Evolutionary conservation across 345 rosid species (phyloP), one percentile per base, ranked within the genome.

Genomic region (Aquilaria yunnanensis): DNA sequence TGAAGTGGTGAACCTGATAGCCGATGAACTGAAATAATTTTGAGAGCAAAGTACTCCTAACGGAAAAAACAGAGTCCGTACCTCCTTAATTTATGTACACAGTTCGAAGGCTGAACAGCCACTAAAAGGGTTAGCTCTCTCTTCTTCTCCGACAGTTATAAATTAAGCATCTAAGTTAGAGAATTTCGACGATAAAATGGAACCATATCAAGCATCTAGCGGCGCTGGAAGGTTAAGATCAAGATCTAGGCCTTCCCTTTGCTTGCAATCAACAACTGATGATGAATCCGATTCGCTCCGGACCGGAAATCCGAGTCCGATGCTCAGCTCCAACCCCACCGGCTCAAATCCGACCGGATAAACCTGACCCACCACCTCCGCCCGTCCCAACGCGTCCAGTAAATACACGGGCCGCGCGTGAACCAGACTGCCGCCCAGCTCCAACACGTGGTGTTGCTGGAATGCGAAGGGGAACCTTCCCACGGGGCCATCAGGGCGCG

Each of bases 191-290:
- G 43, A 37, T 3, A 37, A 37, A 37, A 37, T 37, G 43, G 43
- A 37, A 37, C 43, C 43, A 37, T 13, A 45, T 82, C 79, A 90
- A 41, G 85, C 80, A 30, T 84, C 90, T 5, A 75, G 76, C 3
- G 90, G 83, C 6, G 97, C 87, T 37, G 86, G 83, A 60, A 84
- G 79, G 59, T 90, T 87, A 37, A 88, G 96, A 64, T 90, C 97
- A 14, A 88, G 71, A 66, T 68, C 72, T 7, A 73, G 72, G 58
- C 58, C 67, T 3, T 56, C 61, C 23, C 66, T 67, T 1, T 76
- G 73, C 70, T 78, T 73, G 47, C 68, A 70, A 29, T 79, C 85
- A 30, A 75, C 77, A 12, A 63, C 72, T 0, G 88, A 71, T 2
- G 80, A 76, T 12, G 76, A 72, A 12, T 73, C 81, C 32, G 89